Evolutionary conservation across 2,329 filamentous ascomycete species (phyloP).

Genomic region (Grosmannia penicillata): DNA sequence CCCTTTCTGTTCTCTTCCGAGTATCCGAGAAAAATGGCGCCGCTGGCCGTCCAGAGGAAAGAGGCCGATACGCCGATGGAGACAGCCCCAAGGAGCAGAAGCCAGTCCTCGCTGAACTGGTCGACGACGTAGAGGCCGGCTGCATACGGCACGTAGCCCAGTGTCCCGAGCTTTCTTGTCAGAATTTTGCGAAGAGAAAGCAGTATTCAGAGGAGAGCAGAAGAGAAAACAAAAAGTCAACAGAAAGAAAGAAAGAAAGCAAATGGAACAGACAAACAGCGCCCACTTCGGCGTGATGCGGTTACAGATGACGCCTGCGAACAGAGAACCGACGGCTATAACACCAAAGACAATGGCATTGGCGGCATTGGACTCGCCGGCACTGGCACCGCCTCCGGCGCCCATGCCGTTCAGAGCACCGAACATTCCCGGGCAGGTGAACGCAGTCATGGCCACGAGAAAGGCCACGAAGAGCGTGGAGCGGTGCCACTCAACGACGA

Average conservation of each 20-base stretch:
- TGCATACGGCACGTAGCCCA: conserved; percentile 4
- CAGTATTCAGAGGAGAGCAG: no score
- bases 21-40: conserved; percentile 9
- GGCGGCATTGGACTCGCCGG: conserved; percentile 4
- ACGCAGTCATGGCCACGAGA: conserved; percentile 16
- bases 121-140: conserved; percentile 4
- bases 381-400: conserved; percentile 9
- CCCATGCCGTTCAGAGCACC: conserved; percentile 14
- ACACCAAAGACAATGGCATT: conserved; percentile 6
- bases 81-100: not conserved
- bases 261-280: not conserved
- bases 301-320: conserved; percentile 3
- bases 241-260: not conserved
- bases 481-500: not conserved
- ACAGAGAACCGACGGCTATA: not conserved
- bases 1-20: conserved; percentile 9
- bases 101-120: conserved; percentile 1
- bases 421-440: conserved; percentile 14
- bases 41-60: conserved; percentile 8
- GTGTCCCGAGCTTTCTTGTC: conserved; percentile 1
- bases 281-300: conserved; percentile 3
- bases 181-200: not conserved
- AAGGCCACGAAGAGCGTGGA: conserved; percentile 3
- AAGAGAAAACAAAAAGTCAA: not conserved
- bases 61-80: conserved; percentile 3